A percentile compares a stretch with the other conserved stretches of the same genome.
Evolutionary conservation across 805 yeast species (phyloP).

Genomic region (Candida multigemmis): DNA sequence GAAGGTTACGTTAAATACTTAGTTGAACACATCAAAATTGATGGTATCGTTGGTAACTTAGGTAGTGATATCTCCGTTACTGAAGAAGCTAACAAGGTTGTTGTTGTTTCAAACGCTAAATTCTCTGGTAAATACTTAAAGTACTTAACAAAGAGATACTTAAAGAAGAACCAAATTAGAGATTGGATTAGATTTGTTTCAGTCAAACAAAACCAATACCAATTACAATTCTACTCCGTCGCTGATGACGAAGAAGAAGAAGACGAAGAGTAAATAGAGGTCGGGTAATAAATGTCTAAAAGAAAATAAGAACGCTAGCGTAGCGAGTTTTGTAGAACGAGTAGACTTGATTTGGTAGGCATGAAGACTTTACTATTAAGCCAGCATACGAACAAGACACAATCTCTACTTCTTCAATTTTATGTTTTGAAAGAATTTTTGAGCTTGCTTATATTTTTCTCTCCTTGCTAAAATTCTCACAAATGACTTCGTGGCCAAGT

Average conservation of each 20-base stretch:
- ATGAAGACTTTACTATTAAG: no score
- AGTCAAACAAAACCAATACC: slow-evolving; percentile 90
- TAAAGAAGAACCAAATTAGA: slow-evolving; percentile 99
- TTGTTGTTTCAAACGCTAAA: slow-evolving; percentile 85
- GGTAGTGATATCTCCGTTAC: slow-evolving; percentile 89
- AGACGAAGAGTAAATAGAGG: slow-evolving; percentile 70
- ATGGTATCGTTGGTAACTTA: slow-evolving; percentile 91
- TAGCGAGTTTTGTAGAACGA: no score
- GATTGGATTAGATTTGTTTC: slow-evolving; percentile 99
- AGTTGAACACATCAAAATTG: slow-evolving; percentile 98
- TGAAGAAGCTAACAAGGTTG: slow-evolving; percentile 78
- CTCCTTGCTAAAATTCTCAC: no score
- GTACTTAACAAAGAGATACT: slow-evolving; percentile 99
- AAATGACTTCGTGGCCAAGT: slow-evolving; percentile 19
- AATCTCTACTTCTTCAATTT: no score
- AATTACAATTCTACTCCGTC: slow-evolving; percentile 98
- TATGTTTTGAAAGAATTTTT: no score
- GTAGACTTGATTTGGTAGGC: no score
- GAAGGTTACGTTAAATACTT: slow-evolving; percentile 96
- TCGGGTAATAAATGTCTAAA: no score
- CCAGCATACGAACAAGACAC: no score
- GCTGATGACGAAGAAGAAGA: slow-evolving; percentile 91
- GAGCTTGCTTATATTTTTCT: no score
- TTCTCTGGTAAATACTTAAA: slow-evolving; percentile 99
- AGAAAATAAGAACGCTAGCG: no score